These are phyloP conservation scores for Boletus reticuloceps DNA, from an alignment of 768 basidiomycete species.

Conservation along the genomic window DNA sequence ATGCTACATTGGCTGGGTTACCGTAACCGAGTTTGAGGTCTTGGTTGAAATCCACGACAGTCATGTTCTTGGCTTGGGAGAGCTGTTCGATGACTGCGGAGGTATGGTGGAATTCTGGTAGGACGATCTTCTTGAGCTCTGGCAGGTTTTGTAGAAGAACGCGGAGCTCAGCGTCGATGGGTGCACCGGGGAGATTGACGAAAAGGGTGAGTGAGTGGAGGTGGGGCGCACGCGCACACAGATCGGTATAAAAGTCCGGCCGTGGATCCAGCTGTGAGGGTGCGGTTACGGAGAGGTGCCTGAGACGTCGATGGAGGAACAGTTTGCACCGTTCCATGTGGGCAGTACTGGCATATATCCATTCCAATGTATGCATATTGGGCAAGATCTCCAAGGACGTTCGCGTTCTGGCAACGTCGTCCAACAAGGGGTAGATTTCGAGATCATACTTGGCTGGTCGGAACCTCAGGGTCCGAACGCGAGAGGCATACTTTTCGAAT, in stretches of 20 bases:
- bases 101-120: constrained; percentile 54
- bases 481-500: constrained; percentile 52
- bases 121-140: constrained; percentile 44
- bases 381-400: constrained; percentile 53
- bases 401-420: constrained; percentile 57
- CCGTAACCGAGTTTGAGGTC: constrained; percentile 47
- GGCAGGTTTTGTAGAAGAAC: constrained; percentile 40
- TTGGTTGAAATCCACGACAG: constrained; percentile 53
- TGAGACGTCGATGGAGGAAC: constrained; percentile 59
- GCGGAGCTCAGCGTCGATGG: constrained; percentile 41
- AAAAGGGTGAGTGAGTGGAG: constrained; percentile 48
- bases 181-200: constrained; percentile 37
- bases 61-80: constrained; percentile 43
- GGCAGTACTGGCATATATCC: constrained; percentile 33
- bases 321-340: constrained; percentile 41
- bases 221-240: constrained; percentile 50
- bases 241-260: constrained; percentile 32
- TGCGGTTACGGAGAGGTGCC: constrained; percentile 33
- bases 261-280: constrained; percentile 15
- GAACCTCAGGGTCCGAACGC: constrained; percentile 41
- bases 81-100: constrained; percentile 44
- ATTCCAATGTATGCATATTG: constrained; percentile 49
- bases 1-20: constrained; percentile 39
- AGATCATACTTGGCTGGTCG: constrained; percentile 10
- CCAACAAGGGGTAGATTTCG: constrained; percentile 29